Evolutionary conservation across 2,329 filamentous ascomycete species (phyloP).

Genomic region (Coccinonectria pachysandricola): DNA sequence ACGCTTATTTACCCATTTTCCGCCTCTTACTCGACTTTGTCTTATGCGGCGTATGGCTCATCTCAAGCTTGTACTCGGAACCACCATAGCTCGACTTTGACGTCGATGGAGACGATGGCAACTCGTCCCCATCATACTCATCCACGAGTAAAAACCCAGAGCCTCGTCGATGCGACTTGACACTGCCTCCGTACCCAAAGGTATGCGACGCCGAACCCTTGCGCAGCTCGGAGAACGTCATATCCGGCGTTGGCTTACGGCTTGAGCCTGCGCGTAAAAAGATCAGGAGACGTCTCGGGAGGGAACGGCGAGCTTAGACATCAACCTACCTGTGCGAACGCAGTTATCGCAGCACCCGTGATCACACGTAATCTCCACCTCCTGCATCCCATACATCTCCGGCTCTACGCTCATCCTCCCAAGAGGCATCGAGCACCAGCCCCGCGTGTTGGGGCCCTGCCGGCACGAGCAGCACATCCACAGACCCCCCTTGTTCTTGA

Average conservation of each 20-base stretch:
- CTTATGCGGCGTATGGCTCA: slow-evolving; percentile 21
- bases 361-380: slow-evolving; percentile 34
- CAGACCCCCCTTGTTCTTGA: slow-evolving; percentile 35
- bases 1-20: slow-evolving; percentile 14
- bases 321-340: slow-evolving; percentile 30
- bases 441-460: slow-evolving; percentile 39
- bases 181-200: slow-evolving; percentile 22
- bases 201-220: slow-evolving; percentile 29
- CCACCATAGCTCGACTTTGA: slow-evolving; percentile 13
- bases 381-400: slow-evolving; percentile 23
- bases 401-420: slow-evolving; percentile 21
- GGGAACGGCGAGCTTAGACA: too few relatives aligned
- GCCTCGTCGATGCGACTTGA: slow-evolving; percentile 21
- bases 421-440: slow-evolving; percentile 39
- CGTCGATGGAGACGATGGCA: slow-evolving; percentile 11
- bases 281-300: too few relatives aligned
- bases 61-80: slow-evolving; percentile 18
- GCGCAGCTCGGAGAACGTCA: slow-evolving; percentile 26
- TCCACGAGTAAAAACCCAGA: slow-evolving; percentile 17
- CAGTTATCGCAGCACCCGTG: slow-evolving; percentile 44
- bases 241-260: slow-evolving; percentile 24
- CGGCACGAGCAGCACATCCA: slow-evolving; percentile 47
- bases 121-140: slow-evolving; percentile 6
- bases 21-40: slow-evolving; percentile 18
- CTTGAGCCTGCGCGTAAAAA: slow-evolving; percentile 22